Base-by-base conservation (phyloP, 2,329 filamentous ascomycete genomes). In the Herpomyces periplanetae region DNA sequence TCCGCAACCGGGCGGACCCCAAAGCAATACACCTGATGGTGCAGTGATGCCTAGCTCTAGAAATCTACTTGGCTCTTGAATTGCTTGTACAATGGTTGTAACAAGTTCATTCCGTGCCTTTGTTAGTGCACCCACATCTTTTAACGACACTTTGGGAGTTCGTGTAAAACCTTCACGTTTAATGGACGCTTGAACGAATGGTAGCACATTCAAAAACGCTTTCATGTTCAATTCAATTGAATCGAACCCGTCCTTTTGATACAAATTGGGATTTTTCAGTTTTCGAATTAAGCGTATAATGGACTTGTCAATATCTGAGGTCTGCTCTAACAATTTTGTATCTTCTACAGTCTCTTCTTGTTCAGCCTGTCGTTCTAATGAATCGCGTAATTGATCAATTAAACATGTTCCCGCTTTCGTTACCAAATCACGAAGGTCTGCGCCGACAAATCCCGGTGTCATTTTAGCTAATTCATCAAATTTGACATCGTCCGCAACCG, bases 1-100 rank as follows among this genome's bases (percentile, higher is more conserved):
- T 30, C 80, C 80, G 36, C 80, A 96, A 4, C 80, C 80, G 0
- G 80, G 80, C 1, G 80, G 80, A 0, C 80, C 80, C 69, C 75
- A 96, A 21, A 96, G 64, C 1, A 96, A 49, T 3, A 88, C 69
- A 8, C 80, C 80, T 0, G 68, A 64, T 1, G 69, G 64, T 0
- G 64, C 57, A 10, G 55, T 58, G 27, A 87, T 64, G 31, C 73
- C 73, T 4, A 80, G 56, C 5, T 48, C 46, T 12, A 51, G 50
- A 36, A 75, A 91, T 16, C 59, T 44, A 13, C 66, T 57, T 0
- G 80, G 80, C 21, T 63, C 45, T 27, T 61, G 58, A 39, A 96
- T 91, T 1, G 73, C 73, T 9, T 69, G 59, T 16, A 91, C 68
- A 30, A 96, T 84, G 17, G 69, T 68, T 31, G 60, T 58, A 28